These are phyloP conservation scores for Auriscalpium vulgare DNA, from an alignment of 768 basidiomycete species.

Conservation along the genomic window DNA sequence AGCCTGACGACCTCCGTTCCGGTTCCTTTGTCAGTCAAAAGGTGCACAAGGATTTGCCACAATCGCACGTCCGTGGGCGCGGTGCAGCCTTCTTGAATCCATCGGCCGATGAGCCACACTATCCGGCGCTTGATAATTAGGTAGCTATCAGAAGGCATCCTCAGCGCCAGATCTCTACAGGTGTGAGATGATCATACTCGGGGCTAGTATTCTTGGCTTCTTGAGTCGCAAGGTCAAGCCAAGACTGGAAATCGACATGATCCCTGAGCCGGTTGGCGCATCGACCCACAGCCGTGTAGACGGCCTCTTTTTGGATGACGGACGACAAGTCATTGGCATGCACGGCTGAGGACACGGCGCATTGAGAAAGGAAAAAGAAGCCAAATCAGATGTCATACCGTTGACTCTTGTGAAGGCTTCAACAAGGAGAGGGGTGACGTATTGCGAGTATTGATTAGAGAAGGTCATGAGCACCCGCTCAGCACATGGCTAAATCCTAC, in stretches of 20 bases:
- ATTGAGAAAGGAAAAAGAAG: not conserved
- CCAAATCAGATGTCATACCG: constrained; percentile 33
- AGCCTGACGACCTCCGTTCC: constrained; percentile 83
- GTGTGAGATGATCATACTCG: constrained; percentile 33
- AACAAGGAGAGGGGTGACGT: constrained; percentile 60
- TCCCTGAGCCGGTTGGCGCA: constrained; percentile 58
- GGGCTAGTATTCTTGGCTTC: constrained; percentile 57
- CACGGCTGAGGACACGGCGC: constrained; percentile 25
- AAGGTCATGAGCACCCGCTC: constrained; percentile 87
- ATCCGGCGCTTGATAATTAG: constrained; percentile 92
- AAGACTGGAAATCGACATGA: constrained; percentile 58
- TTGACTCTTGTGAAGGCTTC: constrained; percentile 52
- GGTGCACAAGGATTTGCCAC: constrained; percentile 77
- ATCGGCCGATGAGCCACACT: constrained; percentile 90
- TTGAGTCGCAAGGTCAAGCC: constrained; percentile 48
- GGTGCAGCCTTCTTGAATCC: constrained; percentile 64
- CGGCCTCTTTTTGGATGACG: constrained; percentile 73
- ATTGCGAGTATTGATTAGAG: constrained; percentile 57
- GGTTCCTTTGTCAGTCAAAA: constrained; percentile 64
- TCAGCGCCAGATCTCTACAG: not conserved
- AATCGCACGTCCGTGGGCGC: constrained; percentile 52
- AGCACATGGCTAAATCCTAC: constrained; percentile 64
- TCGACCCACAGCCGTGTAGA: constrained; percentile 87
- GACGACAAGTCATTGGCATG: constrained; percentile 45
- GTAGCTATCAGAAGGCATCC: constrained; percentile 44